Evolutionary conservation across 257 asterid species (phyloP), one percentile per base, ranked within the genome.

Genomic region (Gynochthodes officinalis): DNA sequence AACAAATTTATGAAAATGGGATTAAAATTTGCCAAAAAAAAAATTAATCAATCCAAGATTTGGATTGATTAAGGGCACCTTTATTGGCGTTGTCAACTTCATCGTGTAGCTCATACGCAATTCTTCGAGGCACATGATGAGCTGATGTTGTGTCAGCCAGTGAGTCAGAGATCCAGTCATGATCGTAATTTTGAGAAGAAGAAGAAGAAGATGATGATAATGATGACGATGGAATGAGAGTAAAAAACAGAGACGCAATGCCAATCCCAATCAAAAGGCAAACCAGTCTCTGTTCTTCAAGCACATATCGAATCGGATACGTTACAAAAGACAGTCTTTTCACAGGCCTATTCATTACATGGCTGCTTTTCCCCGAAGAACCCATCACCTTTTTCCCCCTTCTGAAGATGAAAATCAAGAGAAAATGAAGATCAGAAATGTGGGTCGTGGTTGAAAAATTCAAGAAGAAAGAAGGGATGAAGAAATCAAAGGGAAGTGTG

Each of bases 241-340:
- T n/a, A 78, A 83, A 82, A 19, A 81, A 46, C 15, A 76, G 53
- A 57, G 76, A 78, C 0, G 96, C 77, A 37, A 84, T 77, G 43
- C 79, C 78, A 49, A 89, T 67, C 19, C 97, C 97, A 13, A 84
- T 55, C 55, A 89, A 55, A 10, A 90, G 78, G 67, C 89, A 89
- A 23, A 74, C 70, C 25, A 88, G 73, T 74, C 96, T 82, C 6
- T 89, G 92, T 67, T 88, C 86, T 70, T 68, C 79, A 60, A 86
- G 11, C 30, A 88, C 77, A 72, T 92, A 92, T 70, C 60, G 76
- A 71, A 81, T 69, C 73, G 88, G 80, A 82, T 71, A 66, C 16
- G 67, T 64, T 2, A 67, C 62, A 37, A 49, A 75, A 39, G 52
- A 7, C 37, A 65, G 40, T 28, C 70, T 35, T 65, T 21, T 60